Evolutionary conservation across 169 alveolate genomes (phyloP), one percentile per base, ranked within the genome.

Genomic region (Fabrea salina): DNA sequence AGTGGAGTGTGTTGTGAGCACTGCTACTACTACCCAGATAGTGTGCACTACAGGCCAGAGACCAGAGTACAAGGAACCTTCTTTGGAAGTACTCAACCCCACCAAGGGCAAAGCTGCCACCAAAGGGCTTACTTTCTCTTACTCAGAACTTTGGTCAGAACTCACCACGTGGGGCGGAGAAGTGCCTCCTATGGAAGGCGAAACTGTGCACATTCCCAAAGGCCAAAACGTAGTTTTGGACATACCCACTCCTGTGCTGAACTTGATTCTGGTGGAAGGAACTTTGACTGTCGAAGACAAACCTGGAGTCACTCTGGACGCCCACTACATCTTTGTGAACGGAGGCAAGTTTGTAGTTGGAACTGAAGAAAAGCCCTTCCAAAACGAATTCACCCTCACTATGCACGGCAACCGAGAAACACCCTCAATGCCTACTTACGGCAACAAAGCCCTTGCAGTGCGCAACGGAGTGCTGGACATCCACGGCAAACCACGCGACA

Each of bases 81-180:
- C 49, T 70, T 37, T 70, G 16, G 70, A 22, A 16, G 32, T 70
- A 13, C 0, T n/a, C 16, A 50, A 47, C 8, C 13, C 61, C 19
- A 66, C 67, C 13, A 11, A 43, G 22, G 79, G 79, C 11, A 4
- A 27, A 25, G 79, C 35, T 0, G 79, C 68, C 0, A 70, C 79
- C 32, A 32, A 70, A 16, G 79, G 79, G 5, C n/a, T 43, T 8
- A 47, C 67, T 27, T 70, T 44, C 49, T 50, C 49, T 5, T 70
- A 70, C 35, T 59, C 79, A 1, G 79, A 70, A 19, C 39, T 25
- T 1, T 90, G 95, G 95, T 71, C 87, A 4, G 86, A 67, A 19
- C 43, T 25, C 13, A 82, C 66, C 33, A 89, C 96, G 22, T 92
- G 96, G 96, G 90, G 92, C 3, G 91, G 92, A 5, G 90, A 86